Evolutionary conservation across 2,329 filamentous ascomycete genomes (phyloP), one percentile per base, ranked within the genome.

Genomic region (Dactylellina haptotyla): DNA sequence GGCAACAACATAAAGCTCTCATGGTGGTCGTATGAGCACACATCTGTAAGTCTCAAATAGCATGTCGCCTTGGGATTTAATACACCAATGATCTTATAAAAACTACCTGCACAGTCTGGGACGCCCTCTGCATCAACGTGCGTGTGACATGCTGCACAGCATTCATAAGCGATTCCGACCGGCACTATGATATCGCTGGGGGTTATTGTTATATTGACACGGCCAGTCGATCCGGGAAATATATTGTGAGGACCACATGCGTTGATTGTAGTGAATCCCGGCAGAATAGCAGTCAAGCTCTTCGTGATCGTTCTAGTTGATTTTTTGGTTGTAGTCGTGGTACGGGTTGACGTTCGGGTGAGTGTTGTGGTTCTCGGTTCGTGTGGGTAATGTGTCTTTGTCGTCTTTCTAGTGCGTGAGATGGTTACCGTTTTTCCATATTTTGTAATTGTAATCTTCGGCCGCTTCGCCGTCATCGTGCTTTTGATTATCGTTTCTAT

Each of bases 181-280:
- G 41, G 41, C 8, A 51, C 45, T 46, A 54, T 3, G n/a, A 45
- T 45, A 34, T 64, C 53, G 0, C 20, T 10, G 1, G 54, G 59
- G 9, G 28, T 3, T 16, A 65, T 14, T 4, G 26, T 39, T 26
- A 46, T 61, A n/a, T 43, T 56, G 1, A 66, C 41, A 4, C 54
- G 50, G 23, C 59, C 54, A 6, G 34, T 66, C 20, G 69, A 26
- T 4, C 69, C 69, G 1, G 23, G 25, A 43, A 65, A 73, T 14
- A 54, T 32, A 30, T 66, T 73, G n/a, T 54, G 43, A 12, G 46
- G 61, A 10, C 56, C 61, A 30, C 69, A 73, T n/a, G 54, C 61
- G 4, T 4, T 4, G 28, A 56, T 66, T 1, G 45, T 56, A 4
- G 69, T 66, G 23, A 57, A 30, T 1, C 32, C 30, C 8, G 69